Evolutionary conservation across 208 protist species (phyloP).

Genomic region (Leishmania braziliensis): DNA sequence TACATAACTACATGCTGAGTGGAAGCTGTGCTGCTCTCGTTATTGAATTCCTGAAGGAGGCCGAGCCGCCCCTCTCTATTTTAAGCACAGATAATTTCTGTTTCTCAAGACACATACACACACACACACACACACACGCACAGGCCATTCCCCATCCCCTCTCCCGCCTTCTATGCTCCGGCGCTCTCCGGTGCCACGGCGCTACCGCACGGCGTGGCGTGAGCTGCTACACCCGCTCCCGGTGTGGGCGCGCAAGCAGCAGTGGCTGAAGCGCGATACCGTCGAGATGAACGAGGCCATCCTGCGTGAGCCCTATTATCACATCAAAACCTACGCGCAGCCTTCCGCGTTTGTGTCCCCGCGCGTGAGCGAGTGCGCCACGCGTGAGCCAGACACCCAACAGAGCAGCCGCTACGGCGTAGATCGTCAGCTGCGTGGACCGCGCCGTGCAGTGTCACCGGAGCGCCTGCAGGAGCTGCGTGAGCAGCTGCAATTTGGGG

Average conservation of each 20-base stretch:
- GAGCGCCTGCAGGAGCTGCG: slow-evolving; percentile 64
- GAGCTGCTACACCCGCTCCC: slow-evolving; percentile 87
- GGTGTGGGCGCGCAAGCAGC: slow-evolving; percentile 49
- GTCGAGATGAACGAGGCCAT: slow-evolving; percentile 84
- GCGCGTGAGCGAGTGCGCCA: slow-evolving; percentile 7
- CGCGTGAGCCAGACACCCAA: slow-evolving; percentile 17
- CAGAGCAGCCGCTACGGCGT: slow-evolving; percentile 40
- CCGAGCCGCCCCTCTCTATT: background rate
- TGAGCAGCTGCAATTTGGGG: slow-evolving; percentile 55
- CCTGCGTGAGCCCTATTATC: slow-evolving; percentile 86
- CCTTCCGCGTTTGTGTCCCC: slow-evolving; percentile 19
- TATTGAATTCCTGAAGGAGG: too few species aligned
- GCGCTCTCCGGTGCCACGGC: slow-evolving; percentile 20
- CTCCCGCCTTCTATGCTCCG: slow-evolving; percentile 36
- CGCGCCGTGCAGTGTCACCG: slow-evolving; percentile 47
- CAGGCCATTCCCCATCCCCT: background rate
- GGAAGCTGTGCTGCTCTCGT: too few species aligned
- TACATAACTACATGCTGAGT: too few species aligned
- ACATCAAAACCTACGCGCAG: slow-evolving; percentile 57
- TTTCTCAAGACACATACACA: background rate
- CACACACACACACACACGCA: background rate
- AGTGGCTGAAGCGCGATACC: slow-evolving; percentile 89
- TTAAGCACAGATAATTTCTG: background rate
- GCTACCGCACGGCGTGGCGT: slow-evolving; percentile 85
- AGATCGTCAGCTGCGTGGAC: slow-evolving; percentile 35